These are phyloP conservation scores for thale cress (Arabidopsis thaliana) DNA, from an alignment of 345 rosid genomes.

Conservation along the genomic window TAIR10.1 NC_003075.7:12047001-12047500, in stretches of 20 bases:
- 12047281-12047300: not conserved
- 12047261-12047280: not conserved
- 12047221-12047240: not conserved
- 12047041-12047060: not conserved
- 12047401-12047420: constrained; percentile 21
- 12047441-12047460: constrained; percentile 38
- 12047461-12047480: constrained; percentile 27
- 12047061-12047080: too few relatives aligned
- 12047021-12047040: not conserved
- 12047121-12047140: too few relatives aligned
- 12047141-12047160: too few relatives aligned
- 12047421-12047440: constrained; percentile 34
- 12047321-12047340: constrained; percentile 7
- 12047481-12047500: constrained; percentile 7
- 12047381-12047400: constrained; percentile 43
- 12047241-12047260: not conserved
- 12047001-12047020: not conserved
- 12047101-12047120: too few relatives aligned
- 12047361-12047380: constrained; percentile 35
- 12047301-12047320: constrained; percentile 1
- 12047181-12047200: not conserved
- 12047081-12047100: too few relatives aligned
- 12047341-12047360: constrained; percentile 26
- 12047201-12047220: not conserved
- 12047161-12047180: not conserved